Evolutionary conservation across 75 land plant genomes (phyloP).

Genomic region (Sequoiadendron giganteum): DNA sequence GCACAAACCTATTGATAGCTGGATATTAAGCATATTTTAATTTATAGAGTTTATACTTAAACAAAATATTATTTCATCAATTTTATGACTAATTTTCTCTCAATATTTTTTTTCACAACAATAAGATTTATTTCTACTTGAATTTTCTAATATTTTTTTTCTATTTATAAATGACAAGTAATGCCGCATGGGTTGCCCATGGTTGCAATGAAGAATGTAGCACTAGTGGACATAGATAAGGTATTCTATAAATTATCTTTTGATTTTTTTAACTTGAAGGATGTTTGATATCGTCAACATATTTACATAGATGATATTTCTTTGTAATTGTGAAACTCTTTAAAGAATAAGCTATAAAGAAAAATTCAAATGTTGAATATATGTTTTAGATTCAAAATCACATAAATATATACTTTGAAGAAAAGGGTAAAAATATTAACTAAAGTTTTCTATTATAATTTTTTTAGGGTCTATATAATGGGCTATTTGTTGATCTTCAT

Average conservation of each 20-base stretch:
- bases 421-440: not conserved
- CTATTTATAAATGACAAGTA: too few species aligned
- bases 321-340: not conserved
- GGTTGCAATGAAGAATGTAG: constrained; percentile 88
- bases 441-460: not conserved
- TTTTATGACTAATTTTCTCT: too few species aligned
- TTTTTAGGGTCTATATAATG: constrained; percentile 57
- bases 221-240: constrained; percentile 76
- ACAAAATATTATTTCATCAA: too few species aligned
- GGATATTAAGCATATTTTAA: not conserved
- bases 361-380: not conserved
- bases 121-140: too few species aligned
- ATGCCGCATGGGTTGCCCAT: too few species aligned
- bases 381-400: not conserved
- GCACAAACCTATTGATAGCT: not conserved
- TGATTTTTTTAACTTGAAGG: not conserved
- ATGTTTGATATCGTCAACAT: not conserved
- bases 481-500: constrained; percentile 70
- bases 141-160: too few species aligned
- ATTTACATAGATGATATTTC: not conserved
- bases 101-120: too few species aligned
- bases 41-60: too few species aligned
- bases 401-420: not conserved
- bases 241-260: constrained; percentile 30
- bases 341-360: not conserved